These are phyloP conservation scores for Tubosaeta sp. DNA, from an alignment of 768 basidiomycete species.

Conservation along the genomic window DNA sequence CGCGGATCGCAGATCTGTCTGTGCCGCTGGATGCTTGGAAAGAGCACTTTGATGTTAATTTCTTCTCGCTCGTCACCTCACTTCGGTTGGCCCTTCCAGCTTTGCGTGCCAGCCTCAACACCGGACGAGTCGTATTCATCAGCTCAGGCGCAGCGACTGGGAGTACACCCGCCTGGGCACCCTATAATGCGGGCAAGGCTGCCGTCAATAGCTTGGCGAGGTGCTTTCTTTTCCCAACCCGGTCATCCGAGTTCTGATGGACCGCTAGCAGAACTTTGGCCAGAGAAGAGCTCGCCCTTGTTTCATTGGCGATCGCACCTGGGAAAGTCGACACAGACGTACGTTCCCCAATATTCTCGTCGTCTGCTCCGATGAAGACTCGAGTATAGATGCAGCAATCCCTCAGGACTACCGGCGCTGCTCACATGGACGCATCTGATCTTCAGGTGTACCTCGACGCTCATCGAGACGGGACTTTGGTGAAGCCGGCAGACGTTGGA, in stretches of 20 bases:
- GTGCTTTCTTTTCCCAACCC: constrained; percentile 33
- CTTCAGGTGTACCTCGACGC: constrained; percentile 55
- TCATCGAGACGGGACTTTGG: constrained; percentile 62
- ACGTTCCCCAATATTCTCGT: constrained; percentile 22
- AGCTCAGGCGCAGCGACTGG: constrained; percentile 82
- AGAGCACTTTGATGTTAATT: constrained; percentile 76
- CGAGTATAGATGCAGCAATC: constrained; percentile 62
- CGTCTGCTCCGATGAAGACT: background rate
- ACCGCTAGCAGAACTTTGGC: constrained; percentile 62
- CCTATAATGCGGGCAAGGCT: constrained; percentile 82
- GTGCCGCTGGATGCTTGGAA: constrained; percentile 60
- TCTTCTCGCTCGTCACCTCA: constrained; percentile 77
- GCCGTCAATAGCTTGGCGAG: constrained; percentile 85
- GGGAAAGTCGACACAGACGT: constrained; percentile 85
- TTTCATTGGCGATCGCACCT: constrained; percentile 75
- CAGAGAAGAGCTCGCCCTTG: constrained; percentile 74
- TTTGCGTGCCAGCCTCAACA: constrained; percentile 53
- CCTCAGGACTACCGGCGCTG: constrained; percentile 48
- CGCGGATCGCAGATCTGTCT: constrained; percentile 49
- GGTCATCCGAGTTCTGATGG: constrained; percentile 2
- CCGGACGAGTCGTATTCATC: constrained; percentile 73
- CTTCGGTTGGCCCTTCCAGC: constrained; percentile 64
- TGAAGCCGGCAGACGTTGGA: constrained; percentile 70
- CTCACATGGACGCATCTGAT: constrained; percentile 52
- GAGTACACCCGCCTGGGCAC: constrained; percentile 66